Percentiles rank a stretch among this genome's conserved stretches.
Evolutionary conservation across 2,329 filamentous ascomycete genomes (phyloP).

Genomic region (Ophiostoma angusticollis): DNA sequence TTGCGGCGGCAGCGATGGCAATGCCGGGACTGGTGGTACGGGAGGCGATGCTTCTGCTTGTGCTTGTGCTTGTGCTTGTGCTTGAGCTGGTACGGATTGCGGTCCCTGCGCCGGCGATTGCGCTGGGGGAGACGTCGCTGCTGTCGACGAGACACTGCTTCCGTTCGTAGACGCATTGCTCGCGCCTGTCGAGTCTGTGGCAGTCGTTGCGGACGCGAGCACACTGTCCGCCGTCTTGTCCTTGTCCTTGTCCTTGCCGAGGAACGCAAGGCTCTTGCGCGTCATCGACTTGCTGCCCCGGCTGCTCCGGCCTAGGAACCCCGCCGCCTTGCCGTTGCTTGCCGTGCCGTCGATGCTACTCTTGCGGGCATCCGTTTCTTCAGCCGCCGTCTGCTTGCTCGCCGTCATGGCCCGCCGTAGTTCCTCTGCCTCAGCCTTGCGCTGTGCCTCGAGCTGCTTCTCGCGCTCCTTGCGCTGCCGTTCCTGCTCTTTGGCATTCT

Average conservation of each 20-base stretch:
- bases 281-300: constrained; percentile 68
- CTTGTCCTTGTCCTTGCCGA: constrained; percentile 34
- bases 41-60: background rate
- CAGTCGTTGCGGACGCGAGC: background rate
- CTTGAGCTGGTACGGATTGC: background rate
- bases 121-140: background rate
- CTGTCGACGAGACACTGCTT: constrained; percentile 8
- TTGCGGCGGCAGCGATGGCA: constrained; percentile 1
- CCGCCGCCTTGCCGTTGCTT: background rate
- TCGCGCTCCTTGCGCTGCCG: constrained; percentile 27
- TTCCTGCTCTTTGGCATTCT: constrained; percentile 31
- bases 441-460: constrained; percentile 24
- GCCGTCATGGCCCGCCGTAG: constrained; percentile 50
- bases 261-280: constrained; percentile 59
- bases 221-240: constrained; percentile 12
- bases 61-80: background rate
- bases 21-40: too few relatives aligned
- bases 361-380: constrained; percentile 37
- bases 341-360: constrained; percentile 26
- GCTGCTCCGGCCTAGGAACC: constrained; percentile 52
- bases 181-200: background rate
- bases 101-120: background rate
- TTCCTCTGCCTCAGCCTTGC: constrained; percentile 47
- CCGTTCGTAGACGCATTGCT: constrained; percentile 17
- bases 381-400: constrained; percentile 49